Conservation (phyloP, 192 early-diverging fungal species). For the Gamsiella multidivaricata region DNA sequence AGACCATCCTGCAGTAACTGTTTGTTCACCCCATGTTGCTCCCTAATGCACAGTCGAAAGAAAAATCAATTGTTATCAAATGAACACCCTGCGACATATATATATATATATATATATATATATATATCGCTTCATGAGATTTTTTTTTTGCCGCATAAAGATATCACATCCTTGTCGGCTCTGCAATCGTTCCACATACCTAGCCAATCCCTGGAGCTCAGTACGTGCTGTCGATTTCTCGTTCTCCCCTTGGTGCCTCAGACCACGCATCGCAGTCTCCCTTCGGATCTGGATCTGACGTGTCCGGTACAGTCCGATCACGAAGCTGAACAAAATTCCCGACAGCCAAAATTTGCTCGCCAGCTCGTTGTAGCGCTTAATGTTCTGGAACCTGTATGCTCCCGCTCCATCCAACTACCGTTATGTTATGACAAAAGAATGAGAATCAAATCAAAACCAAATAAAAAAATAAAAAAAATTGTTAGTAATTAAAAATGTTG, state of each 20-base stretch:
- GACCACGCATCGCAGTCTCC: constrained; percentile 30
- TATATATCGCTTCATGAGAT: too few species aligned
- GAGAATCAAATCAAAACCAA: neutral
- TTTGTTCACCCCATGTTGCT: constrained; percentile 57
- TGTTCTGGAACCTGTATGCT: constrained; percentile 67
- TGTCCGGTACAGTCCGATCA: constrained; percentile 73
- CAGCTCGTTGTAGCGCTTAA: constrained; percentile 68
- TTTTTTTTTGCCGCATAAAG: too few species aligned
- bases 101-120: too few species aligned
- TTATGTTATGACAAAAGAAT: neutral
- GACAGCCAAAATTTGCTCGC: constrained; percentile 76
- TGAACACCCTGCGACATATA: too few species aligned
- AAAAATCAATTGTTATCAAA: neutral
- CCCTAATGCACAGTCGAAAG: constrained; percentile 63
- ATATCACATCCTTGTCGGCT: too few species aligned
- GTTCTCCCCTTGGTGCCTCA: constrained; percentile 22
- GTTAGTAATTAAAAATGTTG: neutral
- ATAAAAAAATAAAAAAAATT: neutral
- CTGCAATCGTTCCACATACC: too few species aligned
- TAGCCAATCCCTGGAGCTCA: constrained; percentile 19
- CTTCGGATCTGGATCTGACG: constrained; percentile 61
- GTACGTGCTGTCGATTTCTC: constrained; percentile 26
- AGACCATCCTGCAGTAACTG: constrained; percentile 71
- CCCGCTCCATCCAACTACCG: constrained; percentile 65
- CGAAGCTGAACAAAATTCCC: constrained; percentile 68